Evolutionary conservation across 352 stramenopile genomes (phyloP), one percentile per base, ranked within the genome.

Genomic region (Pythium coloratum): DNA sequence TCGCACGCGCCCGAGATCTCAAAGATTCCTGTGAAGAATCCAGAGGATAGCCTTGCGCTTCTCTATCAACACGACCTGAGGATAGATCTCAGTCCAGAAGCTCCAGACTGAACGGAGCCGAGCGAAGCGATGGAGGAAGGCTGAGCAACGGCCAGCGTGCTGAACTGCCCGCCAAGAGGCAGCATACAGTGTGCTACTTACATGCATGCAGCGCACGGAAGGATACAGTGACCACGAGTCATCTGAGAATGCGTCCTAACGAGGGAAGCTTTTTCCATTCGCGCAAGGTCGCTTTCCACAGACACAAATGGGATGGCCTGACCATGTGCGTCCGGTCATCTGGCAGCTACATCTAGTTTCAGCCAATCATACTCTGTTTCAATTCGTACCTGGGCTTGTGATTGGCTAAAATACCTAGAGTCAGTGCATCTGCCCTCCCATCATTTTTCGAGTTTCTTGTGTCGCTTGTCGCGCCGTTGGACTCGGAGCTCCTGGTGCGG

Each of bases 401-500:
- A 53, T 53, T 53, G 46, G 46, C 7, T 12, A 32, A 53, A 30
- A 53, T 53, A 30, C 8, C 46, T 18, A 53, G 46, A 53, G 46
- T 53, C 46, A 53, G 46, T 24, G 20, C 46, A 32, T 30, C 46
- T 32, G 46, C 18, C 46, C 28, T n/a, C 38, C 46, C 46, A 33
- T 53, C 46, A 53, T 53, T 53, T 53, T 53, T 32, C 46, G 46
- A 32, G 46, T 53, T 53, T 53, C 20, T 24, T 24, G 46, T 30
- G 46, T 53, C 46, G 46, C 46, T 53, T 53, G 46, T 53, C 46
- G 46, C n/a, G 44, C 44, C n/a, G 44, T 51, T 51, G 44, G 44
- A 51, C 18, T 51, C 14, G 44, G 44, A 28, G 38, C 38, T 44
- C 38, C 38, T 44, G 38, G 38, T 12, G 34, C 34, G 34, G 34